Conservation (phyloP, 2,329 filamentous ascomycete genomes). For the Exserohilum rostratum region DNA sequence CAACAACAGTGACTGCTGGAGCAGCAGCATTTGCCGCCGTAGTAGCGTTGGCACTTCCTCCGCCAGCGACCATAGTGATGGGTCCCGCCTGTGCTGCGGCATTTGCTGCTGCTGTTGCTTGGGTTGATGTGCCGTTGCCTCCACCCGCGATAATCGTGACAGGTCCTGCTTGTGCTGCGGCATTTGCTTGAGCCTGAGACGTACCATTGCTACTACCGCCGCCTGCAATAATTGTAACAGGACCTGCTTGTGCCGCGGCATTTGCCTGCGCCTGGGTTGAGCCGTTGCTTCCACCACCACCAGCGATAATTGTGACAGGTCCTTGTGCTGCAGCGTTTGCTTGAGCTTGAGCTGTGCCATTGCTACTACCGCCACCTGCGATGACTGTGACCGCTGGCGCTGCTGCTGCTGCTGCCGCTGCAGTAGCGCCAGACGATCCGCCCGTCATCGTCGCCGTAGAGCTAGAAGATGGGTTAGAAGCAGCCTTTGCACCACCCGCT, state of each 20-base stretch:
- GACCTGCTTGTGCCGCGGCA: constrained; percentile 3
- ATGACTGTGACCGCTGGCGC: constrained; percentile 24
- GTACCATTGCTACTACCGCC: constrained; percentile 17
- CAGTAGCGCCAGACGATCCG: background rate
- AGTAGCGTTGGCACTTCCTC: constrained; percentile 17
- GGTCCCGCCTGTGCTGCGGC: constrained; percentile 3
- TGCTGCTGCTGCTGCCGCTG: constrained; percentile 2
- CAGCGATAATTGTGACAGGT: constrained; percentile 20
- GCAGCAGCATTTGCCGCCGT: constrained; percentile 15
- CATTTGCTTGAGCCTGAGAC: constrained; percentile 17
- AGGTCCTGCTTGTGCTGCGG: no score
- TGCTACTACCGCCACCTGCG: constrained; percentile 20
- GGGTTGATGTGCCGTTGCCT: background rate
- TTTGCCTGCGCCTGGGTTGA: background rate
- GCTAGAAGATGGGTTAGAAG: background rate
- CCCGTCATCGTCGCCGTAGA: constrained; percentile 12
- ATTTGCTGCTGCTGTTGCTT: no score
- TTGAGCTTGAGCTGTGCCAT: background rate
- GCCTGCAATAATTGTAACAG: constrained; percentile 26
- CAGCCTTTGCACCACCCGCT: constrained; percentile 14
- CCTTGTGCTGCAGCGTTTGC: background rate
- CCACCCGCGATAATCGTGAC: constrained; percentile 34
- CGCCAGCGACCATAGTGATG: constrained; percentile 26
- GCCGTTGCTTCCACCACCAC: background rate
- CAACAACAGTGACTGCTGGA: constrained; percentile 32